Percentiles rank a stretch among this genome's conserved stretches.
These are phyloP conservation scores for Fusarium buharicum DNA, from an alignment of 2,329 filamentous ascomycete species.

Conservation along the genomic window DNA sequence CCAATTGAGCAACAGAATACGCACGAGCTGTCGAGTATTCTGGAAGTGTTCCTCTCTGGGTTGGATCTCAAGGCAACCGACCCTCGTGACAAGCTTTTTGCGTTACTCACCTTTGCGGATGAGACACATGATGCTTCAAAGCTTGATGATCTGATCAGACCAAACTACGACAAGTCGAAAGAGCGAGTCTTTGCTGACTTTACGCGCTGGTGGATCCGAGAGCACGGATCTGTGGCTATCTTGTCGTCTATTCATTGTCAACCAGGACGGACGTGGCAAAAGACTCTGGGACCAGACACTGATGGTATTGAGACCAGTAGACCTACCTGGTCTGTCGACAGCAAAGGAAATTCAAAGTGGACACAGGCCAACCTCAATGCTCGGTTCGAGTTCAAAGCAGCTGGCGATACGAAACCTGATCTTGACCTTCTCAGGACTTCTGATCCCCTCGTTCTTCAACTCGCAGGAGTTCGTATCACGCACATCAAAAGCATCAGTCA, in stretches of 20 bases:
- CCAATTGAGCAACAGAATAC: background rate
- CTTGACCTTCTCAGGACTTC: background rate
- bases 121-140: conserved; percentile 16
- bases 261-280: conserved; percentile 24
- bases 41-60: conserved; percentile 26
- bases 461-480: conserved; percentile 4
- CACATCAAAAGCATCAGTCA: conserved; percentile 16
- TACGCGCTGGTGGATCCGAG: conserved; percentile 34
- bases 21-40: conserved; percentile 6
- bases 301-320: fast-evolving
- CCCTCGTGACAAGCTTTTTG: conserved; percentile 30
- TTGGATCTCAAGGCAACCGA: conserved; percentile 35
- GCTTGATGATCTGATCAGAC: conserved; percentile 25
- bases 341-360: conserved; percentile 19
- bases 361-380: conserved; percentile 16
- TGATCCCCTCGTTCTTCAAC: conserved; percentile 6
- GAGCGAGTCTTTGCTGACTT: conserved; percentile 34
- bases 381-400: conserved; percentile 22
- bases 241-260: conserved; percentile 28
- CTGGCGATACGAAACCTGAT: conserved; percentile 7
- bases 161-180: conserved; percentile 29
- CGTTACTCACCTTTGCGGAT: conserved; percentile 26
- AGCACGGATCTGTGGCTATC: conserved; percentile 19
- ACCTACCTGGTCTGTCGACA: conserved; percentile 28
- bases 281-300: background rate